Percentiles rank a stretch among this genome's conserved stretches.
These are phyloP conservation scores for Linderina pennispora DNA, from an alignment of 192 early-diverging fungal genomes.

Conservation along the genomic window DNA sequence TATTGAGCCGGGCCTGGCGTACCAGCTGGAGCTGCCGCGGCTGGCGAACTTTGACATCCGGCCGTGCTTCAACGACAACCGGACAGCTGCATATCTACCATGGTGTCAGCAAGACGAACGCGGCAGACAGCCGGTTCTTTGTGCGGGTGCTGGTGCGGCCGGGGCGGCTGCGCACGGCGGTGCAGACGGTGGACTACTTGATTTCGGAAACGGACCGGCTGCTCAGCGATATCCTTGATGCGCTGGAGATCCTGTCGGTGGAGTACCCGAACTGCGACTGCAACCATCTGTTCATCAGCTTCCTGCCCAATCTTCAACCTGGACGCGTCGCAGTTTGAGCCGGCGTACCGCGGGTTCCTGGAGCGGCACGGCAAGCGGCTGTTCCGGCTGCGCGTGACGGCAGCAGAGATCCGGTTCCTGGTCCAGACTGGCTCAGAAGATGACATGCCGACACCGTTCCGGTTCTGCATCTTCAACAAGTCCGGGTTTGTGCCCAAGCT, in stretches of 20 bases:
- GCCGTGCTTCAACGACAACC: constrained; percentile 90
- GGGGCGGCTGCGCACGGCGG: constrained; percentile 68
- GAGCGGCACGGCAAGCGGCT: constrained; percentile 92
- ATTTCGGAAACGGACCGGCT: constrained; percentile 93
- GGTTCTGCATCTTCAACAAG: constrained; percentile 88
- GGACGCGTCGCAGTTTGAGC: constrained; percentile 76
- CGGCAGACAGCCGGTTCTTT: constrained; percentile 94
- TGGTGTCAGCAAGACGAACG: constrained; percentile 89
- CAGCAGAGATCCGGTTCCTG: constrained; percentile 96
- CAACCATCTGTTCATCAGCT: constrained; percentile 99
- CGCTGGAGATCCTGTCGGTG: constrained; percentile 88
- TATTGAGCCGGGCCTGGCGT: constrained; percentile 97
- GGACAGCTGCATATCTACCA: constrained; percentile 96
- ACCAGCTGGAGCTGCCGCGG: constrained; percentile 91
- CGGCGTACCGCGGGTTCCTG: constrained; percentile 80
- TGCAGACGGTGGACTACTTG: constrained; percentile 89
- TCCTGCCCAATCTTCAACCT: constrained; percentile 93
- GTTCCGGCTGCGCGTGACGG: constrained; percentile 89
- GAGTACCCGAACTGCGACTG: constrained; percentile 94
- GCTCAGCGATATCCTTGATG: constrained; percentile 89
- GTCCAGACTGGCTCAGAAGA: constrained; percentile 61
- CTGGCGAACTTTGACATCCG: constrained; percentile 94
- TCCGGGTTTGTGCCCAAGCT: constrained; percentile 89
- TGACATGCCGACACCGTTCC: constrained; percentile 69
- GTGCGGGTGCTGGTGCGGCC: constrained; percentile 95